Percentiles rank a stretch among this genome's conserved stretches.
Conservation (phyloP, 768 basidiomycete species). For the Tulasnella sp. region DNA sequence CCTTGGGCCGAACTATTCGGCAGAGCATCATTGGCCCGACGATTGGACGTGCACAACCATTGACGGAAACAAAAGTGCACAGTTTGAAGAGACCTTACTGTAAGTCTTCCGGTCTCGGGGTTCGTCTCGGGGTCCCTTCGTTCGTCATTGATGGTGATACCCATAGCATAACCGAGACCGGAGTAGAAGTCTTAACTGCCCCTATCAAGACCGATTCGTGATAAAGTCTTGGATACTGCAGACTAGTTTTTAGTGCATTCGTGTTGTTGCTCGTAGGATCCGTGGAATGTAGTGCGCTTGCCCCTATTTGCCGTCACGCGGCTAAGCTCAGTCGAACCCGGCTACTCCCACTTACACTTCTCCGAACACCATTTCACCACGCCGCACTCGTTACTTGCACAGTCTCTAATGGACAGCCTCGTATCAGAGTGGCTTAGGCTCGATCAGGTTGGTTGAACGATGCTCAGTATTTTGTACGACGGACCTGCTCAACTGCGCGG, state of each 20-base stretch:
- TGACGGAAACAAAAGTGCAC: constrained; percentile 86
- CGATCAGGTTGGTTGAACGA: constrained; percentile 18
- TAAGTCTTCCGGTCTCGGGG: constrained; percentile 38
- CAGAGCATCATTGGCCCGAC: constrained; percentile 75
- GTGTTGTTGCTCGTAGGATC: background rate
- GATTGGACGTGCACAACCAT: constrained; percentile 93
- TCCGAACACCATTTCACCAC: background rate
- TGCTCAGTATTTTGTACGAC: background rate
- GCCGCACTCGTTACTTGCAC: background rate
- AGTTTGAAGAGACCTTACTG: constrained; percentile 97
- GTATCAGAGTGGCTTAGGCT: constrained; percentile 21
- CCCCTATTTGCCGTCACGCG: background rate
- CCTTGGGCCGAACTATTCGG: constrained; percentile 65
- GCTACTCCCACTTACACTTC: background rate
- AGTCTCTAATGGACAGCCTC: background rate
- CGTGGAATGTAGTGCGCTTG: background rate
- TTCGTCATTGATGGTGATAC: constrained; percentile 1
- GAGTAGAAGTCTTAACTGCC: constrained; percentile 79
- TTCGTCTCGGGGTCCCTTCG: background rate
- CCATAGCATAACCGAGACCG: constrained; percentile 78
- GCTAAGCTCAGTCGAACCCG: background rate
- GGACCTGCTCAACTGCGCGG: background rate
- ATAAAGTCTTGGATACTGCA: background rate
- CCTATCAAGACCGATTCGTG: background rate
- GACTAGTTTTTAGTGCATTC: background rate